phyloP scores from a whole-genome alignment of 1,284 basidiomycete species.

The Neotropicomus parvogracilis region DNA sequence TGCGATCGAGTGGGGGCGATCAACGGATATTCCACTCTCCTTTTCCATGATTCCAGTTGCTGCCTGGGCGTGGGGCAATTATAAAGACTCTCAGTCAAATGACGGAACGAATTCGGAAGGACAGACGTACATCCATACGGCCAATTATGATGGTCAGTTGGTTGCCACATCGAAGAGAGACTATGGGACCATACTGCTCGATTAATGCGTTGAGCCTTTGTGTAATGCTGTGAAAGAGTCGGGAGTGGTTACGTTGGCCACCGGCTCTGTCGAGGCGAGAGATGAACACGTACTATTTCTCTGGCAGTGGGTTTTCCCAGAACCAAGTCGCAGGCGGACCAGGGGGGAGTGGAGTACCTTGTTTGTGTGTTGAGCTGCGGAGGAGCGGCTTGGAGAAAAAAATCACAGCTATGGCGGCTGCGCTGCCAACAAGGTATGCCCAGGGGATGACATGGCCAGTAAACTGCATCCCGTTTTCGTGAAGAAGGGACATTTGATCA shows the following conservation, averaged over 20 bases:
- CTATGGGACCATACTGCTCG: conserved; percentile 32
- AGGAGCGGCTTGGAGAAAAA: not conserved
- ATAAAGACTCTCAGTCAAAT: not conserved
- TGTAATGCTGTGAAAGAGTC: not conserved
- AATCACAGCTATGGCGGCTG: not conserved
- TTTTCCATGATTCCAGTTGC: conserved; percentile 34
- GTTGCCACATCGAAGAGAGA: conserved; percentile 26
- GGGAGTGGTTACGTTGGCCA: not conserved
- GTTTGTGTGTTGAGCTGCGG: not conserved
- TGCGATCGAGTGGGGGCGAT: conserved; percentile 30
- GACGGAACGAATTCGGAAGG: no score
- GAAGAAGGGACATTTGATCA: not conserved
- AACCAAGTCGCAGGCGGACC: conserved; percentile 15
- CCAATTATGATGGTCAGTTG: conserved; percentile 29
- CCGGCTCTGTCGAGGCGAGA: not conserved
- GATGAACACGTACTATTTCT: not conserved
- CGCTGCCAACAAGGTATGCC: conserved; percentile 1
- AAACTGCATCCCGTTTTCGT: not conserved
- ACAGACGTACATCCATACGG: conserved; percentile 30
- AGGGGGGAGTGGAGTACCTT: conserved; percentile 2
- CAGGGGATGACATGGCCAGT: not conserved
- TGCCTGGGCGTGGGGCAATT: conserved; percentile 3
- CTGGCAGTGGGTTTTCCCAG: conserved; percentile 12
- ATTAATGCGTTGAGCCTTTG: conserved; percentile 18
- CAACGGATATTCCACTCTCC: conserved; percentile 26